Percentiles rank a stretch among this genome's conserved stretches.
Evolutionary conservation across 1,284 basidiomycete species (phyloP).

Genomic region (Ceratobasidium sp.): DNA sequence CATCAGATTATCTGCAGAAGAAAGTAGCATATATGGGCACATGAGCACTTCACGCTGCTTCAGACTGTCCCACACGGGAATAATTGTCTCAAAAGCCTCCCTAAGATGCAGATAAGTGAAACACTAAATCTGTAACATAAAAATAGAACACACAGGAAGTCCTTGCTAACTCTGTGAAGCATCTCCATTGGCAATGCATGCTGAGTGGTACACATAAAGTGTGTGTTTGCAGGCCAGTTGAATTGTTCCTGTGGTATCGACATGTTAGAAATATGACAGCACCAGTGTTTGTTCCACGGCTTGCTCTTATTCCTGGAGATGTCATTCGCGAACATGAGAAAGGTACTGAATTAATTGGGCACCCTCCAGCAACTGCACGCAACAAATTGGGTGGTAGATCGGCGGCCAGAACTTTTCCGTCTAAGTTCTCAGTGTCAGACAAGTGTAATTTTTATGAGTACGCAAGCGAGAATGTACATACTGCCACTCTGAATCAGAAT

Average conservation of each 20-base stretch:
- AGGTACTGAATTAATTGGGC: constrained; percentile 36
- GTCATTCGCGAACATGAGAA: constrained; percentile 44
- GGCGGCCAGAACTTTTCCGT: background rate
- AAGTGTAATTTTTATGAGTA: too few relatives aligned
- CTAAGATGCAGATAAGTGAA: constrained; percentile 9
- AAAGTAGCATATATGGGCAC: constrained; percentile 2
- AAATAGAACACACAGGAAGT: constrained; percentile 22
- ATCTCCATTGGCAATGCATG: constrained; percentile 35
- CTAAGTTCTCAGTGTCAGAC: too few relatives aligned
- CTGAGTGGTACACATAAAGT: constrained; percentile 37
- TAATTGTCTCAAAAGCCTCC: constrained; percentile 11
- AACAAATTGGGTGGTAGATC: background rate
- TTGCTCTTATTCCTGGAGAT: constrained; percentile 45
- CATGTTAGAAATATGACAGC: constrained; percentile 32
- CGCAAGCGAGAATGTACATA: background rate
- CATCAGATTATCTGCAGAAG: constrained; percentile 48
- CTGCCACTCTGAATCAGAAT: background rate
- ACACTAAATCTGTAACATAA: background rate
- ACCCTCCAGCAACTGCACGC: constrained; percentile 14
- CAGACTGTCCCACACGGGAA: constrained; percentile 52
- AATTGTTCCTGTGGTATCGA: constrained; percentile 17
- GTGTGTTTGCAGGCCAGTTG: constrained; percentile 23
- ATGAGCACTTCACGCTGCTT: constrained; percentile 51
- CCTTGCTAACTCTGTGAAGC: constrained; percentile 8
- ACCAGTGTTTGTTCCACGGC: constrained; percentile 46